Percentiles rank a stretch among this genome's conserved stretches.
phyloP scores from a whole-genome alignment of 2,329 filamentous ascomycete species.

The Colletotrichum paranaense region DNA sequence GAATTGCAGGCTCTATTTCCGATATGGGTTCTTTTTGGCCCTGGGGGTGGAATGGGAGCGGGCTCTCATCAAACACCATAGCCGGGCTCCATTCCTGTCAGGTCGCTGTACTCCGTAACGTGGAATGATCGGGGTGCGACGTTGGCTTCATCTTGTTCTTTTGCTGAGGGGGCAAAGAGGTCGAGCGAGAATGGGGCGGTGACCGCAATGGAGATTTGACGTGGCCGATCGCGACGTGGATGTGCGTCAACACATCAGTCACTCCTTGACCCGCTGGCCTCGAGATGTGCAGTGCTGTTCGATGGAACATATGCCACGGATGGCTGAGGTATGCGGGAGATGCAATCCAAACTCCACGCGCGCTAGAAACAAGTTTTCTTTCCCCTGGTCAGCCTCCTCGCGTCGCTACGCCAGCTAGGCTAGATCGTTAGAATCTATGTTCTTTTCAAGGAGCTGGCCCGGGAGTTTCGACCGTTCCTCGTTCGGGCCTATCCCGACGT shows the following conservation, averaged over 20 bases:
- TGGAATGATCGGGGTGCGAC: constrained; percentile 1
- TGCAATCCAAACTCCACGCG: neutral
- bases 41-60: neutral
- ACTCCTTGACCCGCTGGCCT: neutral
- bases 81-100: neutral
- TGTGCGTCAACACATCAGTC: neutral
- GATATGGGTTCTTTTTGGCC: constrained; percentile 23
- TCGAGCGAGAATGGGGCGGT: neutral
- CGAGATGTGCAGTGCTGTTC: neutral
- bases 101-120: constrained; percentile 6
- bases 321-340: neutral
- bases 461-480: neutral
- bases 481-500: neutral
- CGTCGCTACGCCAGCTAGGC: neutral
- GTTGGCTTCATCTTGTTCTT: neutral
- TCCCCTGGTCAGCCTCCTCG: neutral
- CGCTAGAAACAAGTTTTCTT: neutral
- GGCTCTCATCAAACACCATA: constrained; percentile 9
- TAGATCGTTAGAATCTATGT: neutral
- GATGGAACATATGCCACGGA: neutral
- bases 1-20: constrained; percentile 25
- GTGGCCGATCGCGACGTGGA: constrained; percentile 6
- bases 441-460: neutral
- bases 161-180: neutral
- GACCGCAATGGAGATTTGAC: neutral